Percentiles rank a stretch among this genome's conserved stretches.
Evolutionary conservation across 345 rosid species (phyloP).

Genomic region (Melaleuca alternifolia): DNA sequence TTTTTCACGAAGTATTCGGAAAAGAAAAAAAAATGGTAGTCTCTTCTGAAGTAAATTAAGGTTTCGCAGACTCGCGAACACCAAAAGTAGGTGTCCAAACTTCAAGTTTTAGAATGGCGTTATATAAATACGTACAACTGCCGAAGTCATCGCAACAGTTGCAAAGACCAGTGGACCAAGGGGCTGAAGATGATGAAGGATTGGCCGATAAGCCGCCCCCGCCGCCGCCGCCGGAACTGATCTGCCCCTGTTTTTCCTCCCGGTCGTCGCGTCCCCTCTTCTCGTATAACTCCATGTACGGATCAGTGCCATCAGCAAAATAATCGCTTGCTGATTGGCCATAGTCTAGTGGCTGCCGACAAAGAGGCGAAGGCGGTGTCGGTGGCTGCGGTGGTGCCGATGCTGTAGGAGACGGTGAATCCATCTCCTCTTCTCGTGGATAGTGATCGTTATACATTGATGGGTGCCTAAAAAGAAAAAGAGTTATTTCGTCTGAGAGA

Average conservation of each 20-base stretch:
- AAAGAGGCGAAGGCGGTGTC: not conserved
- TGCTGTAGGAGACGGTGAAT: not conserved
- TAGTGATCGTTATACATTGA: not conserved
- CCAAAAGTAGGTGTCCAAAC: not conserved
- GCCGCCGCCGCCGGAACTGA: not conserved
- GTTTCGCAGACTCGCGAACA: not conserved
- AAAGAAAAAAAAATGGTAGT: not conserved
- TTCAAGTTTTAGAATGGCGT: not conserved
- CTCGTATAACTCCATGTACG: not conserved
- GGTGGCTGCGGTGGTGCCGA: not conserved
- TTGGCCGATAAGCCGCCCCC: not conserved
- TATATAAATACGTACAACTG: conserved; percentile 16
- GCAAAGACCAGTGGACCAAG: conserved; percentile 48
- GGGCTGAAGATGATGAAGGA: not conserved
- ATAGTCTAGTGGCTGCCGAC: too few species aligned
- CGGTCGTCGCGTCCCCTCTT: not conserved
- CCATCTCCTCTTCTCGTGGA: not conserved
- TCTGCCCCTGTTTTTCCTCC: not conserved
- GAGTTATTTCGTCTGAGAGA: not conserved
- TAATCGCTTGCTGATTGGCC: not conserved
- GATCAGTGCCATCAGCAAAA: not conserved
- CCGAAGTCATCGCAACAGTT: conserved; percentile 26
- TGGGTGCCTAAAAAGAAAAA: not conserved
- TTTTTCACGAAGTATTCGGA: not conserved
- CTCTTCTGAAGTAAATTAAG: not conserved